Percentiles rank a stretch among this genome's conserved stretches.
phyloP scores from a whole-genome alignment of 805 yeast genomes.

The Metschnikowia dekortorum region DNA sequence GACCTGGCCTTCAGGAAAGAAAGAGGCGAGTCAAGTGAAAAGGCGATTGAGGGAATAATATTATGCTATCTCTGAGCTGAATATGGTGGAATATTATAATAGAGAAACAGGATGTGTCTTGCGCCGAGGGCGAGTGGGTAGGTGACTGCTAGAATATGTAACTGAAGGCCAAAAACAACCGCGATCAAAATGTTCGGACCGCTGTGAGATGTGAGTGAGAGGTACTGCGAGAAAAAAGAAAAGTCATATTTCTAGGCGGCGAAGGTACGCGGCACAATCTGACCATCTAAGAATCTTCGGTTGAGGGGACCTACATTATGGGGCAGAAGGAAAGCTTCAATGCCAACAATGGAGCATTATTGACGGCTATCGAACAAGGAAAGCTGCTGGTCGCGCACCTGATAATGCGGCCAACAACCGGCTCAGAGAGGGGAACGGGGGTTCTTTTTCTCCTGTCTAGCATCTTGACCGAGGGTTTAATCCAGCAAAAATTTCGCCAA shows the following conservation, averaged over 20 bases:
- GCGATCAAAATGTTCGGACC: slow-evolving; percentile 4
- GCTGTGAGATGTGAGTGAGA: background rate
- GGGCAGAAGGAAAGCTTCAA: too few relatives aligned
- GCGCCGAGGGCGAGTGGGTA: background rate
- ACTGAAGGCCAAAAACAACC: background rate
- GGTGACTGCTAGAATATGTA: background rate
- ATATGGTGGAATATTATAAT: background rate
- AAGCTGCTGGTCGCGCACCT: background rate
- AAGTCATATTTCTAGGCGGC: slow-evolving; percentile 3
- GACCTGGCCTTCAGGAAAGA: slow-evolving; percentile 1
- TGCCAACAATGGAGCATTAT: background rate
- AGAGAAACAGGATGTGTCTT: background rate
- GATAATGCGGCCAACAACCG: slow-evolving; percentile 1
- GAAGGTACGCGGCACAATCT: background rate
- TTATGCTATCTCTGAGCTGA: background rate
- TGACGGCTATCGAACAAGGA: background rate
- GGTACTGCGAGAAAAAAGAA: slow-evolving; percentile 5
- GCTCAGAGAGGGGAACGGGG: background rate
- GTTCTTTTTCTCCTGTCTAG: background rate
- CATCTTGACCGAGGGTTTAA: background rate
- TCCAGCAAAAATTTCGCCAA: background rate
- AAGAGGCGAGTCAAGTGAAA: slow-evolving; percentile 3
- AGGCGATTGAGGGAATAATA: background rate
- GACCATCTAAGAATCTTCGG: background rate
- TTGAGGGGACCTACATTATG: background rate